Evolutionary conservation across 1,139 yeast species (phyloP).

Genomic region (Waltiozyma sp.): DNA sequence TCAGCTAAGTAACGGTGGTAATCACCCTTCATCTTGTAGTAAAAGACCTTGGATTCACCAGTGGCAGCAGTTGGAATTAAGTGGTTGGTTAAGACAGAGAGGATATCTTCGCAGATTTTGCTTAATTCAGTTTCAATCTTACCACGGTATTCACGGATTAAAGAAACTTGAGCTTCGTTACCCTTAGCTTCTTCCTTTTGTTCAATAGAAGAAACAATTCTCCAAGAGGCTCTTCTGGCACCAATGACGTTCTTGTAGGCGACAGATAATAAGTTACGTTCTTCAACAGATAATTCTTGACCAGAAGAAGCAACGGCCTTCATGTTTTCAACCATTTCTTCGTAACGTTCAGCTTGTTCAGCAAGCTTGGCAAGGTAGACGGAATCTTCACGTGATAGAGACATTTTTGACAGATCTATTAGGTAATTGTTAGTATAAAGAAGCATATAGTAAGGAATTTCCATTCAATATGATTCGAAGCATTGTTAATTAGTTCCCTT

Average conservation of each 20-base stretch:
- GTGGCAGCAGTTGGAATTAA: slow-evolving; percentile 91
- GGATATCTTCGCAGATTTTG: slow-evolving; percentile 88
- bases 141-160: slow-evolving; percentile 89
- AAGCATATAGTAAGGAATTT: too few relatives aligned
- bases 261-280: slow-evolving; percentile 91
- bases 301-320: slow-evolving; percentile 95
- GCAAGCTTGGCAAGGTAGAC: slow-evolving; percentile 98
- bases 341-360: slow-evolving; percentile 99
- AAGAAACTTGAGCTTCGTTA: slow-evolving; percentile 73
- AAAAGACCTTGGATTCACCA: slow-evolving; percentile 96
- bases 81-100: slow-evolving; percentile 77
- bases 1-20: slow-evolving; percentile 98
- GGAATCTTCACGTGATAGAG: slow-evolving; percentile 93
- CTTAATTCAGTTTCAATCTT: slow-evolving; percentile 91
- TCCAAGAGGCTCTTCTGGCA: slow-evolving; percentile 99
- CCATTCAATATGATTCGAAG: too few relatives aligned
- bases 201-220: slow-evolving; percentile 94
- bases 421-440: background rate
- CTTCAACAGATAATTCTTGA: slow-evolving; percentile 92
- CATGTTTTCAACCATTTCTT: slow-evolving; percentile 99
- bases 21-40: slow-evolving; percentile 99
- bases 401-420: slow-evolving; percentile 32
- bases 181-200: slow-evolving; percentile 97
- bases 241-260: slow-evolving; percentile 98
- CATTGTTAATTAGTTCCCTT: too few relatives aligned